Percentiles rank a stretch among this genome's conserved stretches.
phyloP scores from a whole-genome alignment of 495 filamentous ascomycete genomes.

The Aspergillus sclerotioniger region DNA sequence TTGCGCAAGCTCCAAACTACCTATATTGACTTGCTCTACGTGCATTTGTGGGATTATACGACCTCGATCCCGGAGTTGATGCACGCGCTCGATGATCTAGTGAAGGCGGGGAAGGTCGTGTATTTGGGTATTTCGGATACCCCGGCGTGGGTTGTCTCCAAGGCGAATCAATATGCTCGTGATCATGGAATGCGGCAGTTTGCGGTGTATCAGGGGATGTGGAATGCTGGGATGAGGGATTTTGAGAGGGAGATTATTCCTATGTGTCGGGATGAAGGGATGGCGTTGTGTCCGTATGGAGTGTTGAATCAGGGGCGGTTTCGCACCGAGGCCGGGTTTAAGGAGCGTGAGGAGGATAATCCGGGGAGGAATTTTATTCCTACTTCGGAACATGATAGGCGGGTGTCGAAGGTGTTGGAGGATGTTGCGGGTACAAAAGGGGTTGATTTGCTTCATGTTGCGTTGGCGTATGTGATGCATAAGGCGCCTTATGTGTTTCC shows the following conservation, averaged over 20 bases:
- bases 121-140: constrained; percentile 70
- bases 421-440: constrained; percentile 53
- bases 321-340: constrained; percentile 38
- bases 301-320: constrained; percentile 63
- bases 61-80: constrained; percentile 67
- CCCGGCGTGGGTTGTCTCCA: constrained; percentile 67
- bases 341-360: constrained; percentile 27
- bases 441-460: constrained; percentile 40
- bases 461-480: constrained; percentile 54
- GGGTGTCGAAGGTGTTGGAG: constrained; percentile 57
- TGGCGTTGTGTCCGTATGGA: constrained; percentile 66
- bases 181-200: constrained; percentile 63
- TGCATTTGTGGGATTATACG: constrained; percentile 68
- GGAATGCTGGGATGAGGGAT: constrained; percentile 60
- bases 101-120: constrained; percentile 61
- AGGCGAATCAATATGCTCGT: constrained; percentile 65
- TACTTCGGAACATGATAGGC: constrained; percentile 41
- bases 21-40: constrained; percentile 62
- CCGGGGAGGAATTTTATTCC: constrained; percentile 31
- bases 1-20: constrained; percentile 61
- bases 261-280: constrained; percentile 65
- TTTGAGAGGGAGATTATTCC: constrained; percentile 70
- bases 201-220: constrained; percentile 65
- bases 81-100: constrained; percentile 61
- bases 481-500: constrained; percentile 70